Base-by-base conservation (phyloP, 352 stramenopile species). In the Globisporangium irregulare region DNA sequence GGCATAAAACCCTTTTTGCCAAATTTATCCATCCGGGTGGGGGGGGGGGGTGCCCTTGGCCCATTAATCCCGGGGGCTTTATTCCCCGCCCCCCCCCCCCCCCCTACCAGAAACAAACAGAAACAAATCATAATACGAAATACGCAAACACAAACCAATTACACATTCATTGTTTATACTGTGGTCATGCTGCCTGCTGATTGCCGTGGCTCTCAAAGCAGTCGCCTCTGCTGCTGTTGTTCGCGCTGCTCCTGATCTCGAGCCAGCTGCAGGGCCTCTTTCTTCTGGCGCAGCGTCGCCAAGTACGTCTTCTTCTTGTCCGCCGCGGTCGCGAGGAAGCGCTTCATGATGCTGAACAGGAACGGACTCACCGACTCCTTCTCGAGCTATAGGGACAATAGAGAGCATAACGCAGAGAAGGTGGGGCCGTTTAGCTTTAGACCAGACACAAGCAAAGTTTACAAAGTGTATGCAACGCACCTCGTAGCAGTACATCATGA, bases 401-500 rank as follows among this genome's bases (percentile, higher is more conserved):
- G 41, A 25, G 70, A 32, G 8, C 8, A 32, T 4, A 32, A 32
- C 29, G 29, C 14, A 59, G 0, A 69, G 20, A 29, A 20, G 27
- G 25, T 76, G 57, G 65, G 58, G 51, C 14, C 64, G 27, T 1
- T 15, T 32, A 62, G n/a, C 36, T 20, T 51, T 34, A 36, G 3
- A 50, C 1, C 22, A 64, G 41, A 57, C 18, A 29, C 18, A 22
- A 41, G 27, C 20, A 12, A 22, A 1, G 29, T 32, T 32, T 32
- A 2, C 15, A 53, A 7, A 22, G 46, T 3, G 7, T 41, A 14
- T 15, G n/a, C 50, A 56, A 50, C 70, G 65, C 73, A 90, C 84
- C 85, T 95, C 86, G 62, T 93, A 95, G 65, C 76, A 91, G 72
- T 89, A 90, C 87, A 94, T 94, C 72, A 95, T 88, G 54, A 87